Conservation (phyloP, 805 yeast species). For the Pichia heedii region DNA sequence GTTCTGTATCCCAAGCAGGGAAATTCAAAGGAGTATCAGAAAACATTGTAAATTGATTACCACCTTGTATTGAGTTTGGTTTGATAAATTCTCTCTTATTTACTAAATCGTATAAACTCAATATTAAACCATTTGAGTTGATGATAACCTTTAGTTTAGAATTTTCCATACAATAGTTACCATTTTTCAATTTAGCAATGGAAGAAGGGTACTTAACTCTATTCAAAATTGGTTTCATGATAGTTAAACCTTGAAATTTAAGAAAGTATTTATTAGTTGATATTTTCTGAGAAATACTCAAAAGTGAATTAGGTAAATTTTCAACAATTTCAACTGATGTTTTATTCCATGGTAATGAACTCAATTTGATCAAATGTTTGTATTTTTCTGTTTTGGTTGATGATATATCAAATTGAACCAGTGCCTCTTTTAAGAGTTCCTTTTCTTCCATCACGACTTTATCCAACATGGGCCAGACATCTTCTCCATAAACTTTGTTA, state of each 20-base stretch:
- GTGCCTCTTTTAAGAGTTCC: slow-evolving; percentile 41
- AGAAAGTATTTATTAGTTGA: slow-evolving; percentile 10
- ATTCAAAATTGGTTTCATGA: slow-evolving; percentile 18
- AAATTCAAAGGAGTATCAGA: slow-evolving; percentile 86
- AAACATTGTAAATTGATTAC: slow-evolving; percentile 72
- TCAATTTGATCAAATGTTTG: slow-evolving; percentile 28
- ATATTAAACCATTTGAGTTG: slow-evolving; percentile 43
- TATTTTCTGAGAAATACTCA: slow-evolving; percentile 10
- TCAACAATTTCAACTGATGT: slow-evolving; percentile 31
- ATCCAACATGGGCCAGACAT: slow-evolving; percentile 71
- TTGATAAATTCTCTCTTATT: slow-evolving; percentile 62
- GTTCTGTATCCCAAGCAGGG: slow-evolving; percentile 98
- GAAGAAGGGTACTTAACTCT: slow-evolving; percentile 40
- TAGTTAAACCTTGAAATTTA: slow-evolving; percentile 12
- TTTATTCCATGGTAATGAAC: slow-evolving; percentile 62
- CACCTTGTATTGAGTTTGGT: slow-evolving; percentile 45
- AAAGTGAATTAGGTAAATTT: slow-evolving; percentile 7
- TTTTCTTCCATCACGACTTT: slow-evolving; percentile 46
- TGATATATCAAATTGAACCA: slow-evolving; percentile 9
- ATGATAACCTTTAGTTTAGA: slow-evolving; percentile 50
- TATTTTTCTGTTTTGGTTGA: slow-evolving; percentile 9
- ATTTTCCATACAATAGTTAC: slow-evolving; percentile 47
- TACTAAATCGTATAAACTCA: slow-evolving; percentile 52
- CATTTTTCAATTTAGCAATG: slow-evolving; percentile 30
- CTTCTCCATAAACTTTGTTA: slow-evolving; percentile 84